Conservation (phyloP, 257 asterid species). For the Gentiana macrophylla region DNA sequence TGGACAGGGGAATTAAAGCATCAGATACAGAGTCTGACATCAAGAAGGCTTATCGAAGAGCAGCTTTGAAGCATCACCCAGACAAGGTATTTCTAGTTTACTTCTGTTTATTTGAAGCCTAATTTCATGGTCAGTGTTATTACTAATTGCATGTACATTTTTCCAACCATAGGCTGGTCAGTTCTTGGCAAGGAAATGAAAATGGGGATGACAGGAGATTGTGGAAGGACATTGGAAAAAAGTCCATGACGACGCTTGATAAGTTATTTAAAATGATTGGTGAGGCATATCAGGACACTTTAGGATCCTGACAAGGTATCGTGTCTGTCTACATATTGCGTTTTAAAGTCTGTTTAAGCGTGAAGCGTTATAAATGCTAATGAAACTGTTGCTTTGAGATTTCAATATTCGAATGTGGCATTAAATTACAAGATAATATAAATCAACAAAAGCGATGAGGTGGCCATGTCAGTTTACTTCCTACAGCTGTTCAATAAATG, state of each 20-base stretch:
- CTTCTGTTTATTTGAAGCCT: neutral
- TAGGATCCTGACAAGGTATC: constrained; percentile 77
- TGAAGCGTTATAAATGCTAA: too few relatives aligned
- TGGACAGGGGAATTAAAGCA: constrained; percentile 68
- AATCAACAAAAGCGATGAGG: too few relatives aligned
- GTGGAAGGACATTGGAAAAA: constrained; percentile 71
- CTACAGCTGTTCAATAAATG: too few relatives aligned
- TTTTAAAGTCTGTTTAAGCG: neutral
- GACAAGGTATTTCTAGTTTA: constrained; percentile 56
- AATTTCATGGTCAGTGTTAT: constrained; percentile 4
- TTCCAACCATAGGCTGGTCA: constrained; percentile 60
- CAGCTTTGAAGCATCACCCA: constrained; percentile 95
- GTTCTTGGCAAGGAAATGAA: constrained; percentile 57
- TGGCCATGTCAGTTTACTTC: too few relatives aligned
- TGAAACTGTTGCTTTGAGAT: too few relatives aligned
- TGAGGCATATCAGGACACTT: constrained; percentile 82
- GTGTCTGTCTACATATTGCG: neutral
- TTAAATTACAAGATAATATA: too few relatives aligned
- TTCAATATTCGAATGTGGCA: too few relatives aligned
- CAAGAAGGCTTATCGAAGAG: constrained; percentile 90
- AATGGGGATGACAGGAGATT: constrained; percentile 52
- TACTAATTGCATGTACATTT: constrained; percentile 2
- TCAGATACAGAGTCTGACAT: constrained; percentile 82
- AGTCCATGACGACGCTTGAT: constrained; percentile 76
- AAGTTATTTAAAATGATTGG: constrained; percentile 84